These are phyloP conservation scores for Avena insularis DNA, from an alignment of 176 grass and related monocot species.

Conservation along the genomic window DNA sequence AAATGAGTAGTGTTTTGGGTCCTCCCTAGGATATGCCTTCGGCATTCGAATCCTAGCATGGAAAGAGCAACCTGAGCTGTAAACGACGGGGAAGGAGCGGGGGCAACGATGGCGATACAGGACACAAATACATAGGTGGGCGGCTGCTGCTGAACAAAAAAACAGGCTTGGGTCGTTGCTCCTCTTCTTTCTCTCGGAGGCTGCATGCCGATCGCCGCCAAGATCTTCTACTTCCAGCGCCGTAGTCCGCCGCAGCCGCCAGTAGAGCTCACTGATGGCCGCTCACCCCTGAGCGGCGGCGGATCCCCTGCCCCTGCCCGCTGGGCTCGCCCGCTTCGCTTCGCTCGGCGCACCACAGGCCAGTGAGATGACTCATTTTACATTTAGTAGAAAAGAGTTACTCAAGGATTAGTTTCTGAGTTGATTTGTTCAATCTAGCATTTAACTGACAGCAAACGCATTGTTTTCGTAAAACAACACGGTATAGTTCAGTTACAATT, in stretches of 20 bases:
- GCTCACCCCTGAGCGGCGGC: background rate
- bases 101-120: background rate
- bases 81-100: background rate
- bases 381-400: no score
- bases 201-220: conserved; percentile 52
- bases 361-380: conserved; percentile 20
- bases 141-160: background rate
- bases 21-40: no score
- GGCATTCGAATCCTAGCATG: no score
- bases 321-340: conserved; percentile 10
- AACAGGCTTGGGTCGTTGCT: background rate
- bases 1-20: no score
- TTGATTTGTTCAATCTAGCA: no score
- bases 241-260: conserved; percentile 3
- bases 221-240: conserved; percentile 52
- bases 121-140: background rate
- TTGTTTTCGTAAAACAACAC: no score
- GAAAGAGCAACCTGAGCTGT: background rate
- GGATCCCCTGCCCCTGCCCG: background rate
- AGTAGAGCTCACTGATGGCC: background rate
- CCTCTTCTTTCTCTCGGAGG: background rate
- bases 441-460: no score
- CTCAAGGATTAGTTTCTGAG: no score
- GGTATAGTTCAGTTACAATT: no score
- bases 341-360: conserved; percentile 25